These are phyloP conservation scores for Dipteronia dyeriana DNA, from an alignment of 345 rosid genomes.

Conservation along the genomic window DNA sequence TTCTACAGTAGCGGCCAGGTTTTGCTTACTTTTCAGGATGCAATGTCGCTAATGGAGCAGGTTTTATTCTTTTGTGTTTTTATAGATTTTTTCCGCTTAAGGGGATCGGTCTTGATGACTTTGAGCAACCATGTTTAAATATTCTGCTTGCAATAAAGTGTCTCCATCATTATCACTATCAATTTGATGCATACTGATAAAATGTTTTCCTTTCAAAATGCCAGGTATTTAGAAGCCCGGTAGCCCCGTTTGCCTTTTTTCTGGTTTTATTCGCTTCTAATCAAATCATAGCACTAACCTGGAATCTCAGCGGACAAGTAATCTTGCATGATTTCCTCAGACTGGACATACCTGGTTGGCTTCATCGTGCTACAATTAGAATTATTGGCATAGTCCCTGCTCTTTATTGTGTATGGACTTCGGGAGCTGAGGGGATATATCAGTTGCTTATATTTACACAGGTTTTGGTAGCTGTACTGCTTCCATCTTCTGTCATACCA, in stretches of 20 bases:
- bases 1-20: slow-evolving; percentile 74
- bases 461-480: slow-evolving; percentile 80
- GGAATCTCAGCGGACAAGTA: slow-evolving; percentile 80
- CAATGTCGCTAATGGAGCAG: slow-evolving; percentile 89
- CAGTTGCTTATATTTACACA: slow-evolving; percentile 82
- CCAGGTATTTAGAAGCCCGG: slow-evolving; percentile 76
- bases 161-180: not conserved
- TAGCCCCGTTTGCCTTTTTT: slow-evolving; percentile 56
- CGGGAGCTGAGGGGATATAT: slow-evolving; percentile 89
- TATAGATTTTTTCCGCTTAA: slow-evolving; percentile 10
- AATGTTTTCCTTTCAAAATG: not conserved
- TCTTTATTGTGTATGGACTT: slow-evolving; percentile 80
- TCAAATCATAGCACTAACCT: slow-evolving; percentile 75
- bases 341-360: slow-evolving; percentile 91
- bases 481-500: slow-evolving; percentile 90
- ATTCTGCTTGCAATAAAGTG: not conserved
- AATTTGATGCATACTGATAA: slow-evolving; percentile 21
- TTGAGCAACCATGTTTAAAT: slow-evolving; percentile 1
- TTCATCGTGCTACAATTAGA: slow-evolving; percentile 84
- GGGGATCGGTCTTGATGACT: slow-evolving; percentile 12
- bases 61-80: slow-evolving; percentile 29
- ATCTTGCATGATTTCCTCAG: slow-evolving; percentile 74
- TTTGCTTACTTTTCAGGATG: slow-evolving; percentile 87
- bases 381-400: slow-evolving; percentile 81
- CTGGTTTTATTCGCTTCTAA: slow-evolving; percentile 65